Conservation (phyloP, 2,329 filamentous ascomycete genomes). For the Fusarium ramigenum region DNA sequence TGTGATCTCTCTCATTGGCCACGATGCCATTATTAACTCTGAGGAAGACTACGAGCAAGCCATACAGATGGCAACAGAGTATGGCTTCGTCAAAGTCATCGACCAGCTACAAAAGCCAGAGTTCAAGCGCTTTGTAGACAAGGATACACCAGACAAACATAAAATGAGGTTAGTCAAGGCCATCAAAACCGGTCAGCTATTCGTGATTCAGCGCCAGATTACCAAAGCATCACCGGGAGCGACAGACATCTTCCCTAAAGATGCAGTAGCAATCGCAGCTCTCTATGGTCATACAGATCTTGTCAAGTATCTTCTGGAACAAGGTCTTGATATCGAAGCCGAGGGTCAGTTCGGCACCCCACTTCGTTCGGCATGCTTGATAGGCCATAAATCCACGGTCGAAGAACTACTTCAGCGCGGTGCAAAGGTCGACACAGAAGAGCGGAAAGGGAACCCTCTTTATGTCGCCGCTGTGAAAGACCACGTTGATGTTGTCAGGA, state of each 20-base stretch:
- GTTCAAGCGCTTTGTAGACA: background rate
- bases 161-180: background rate
- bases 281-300: background rate
- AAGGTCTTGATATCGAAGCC: constrained; percentile 2
- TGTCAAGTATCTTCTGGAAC: background rate
- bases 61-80: background rate
- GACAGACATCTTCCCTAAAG: background rate
- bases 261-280: constrained; percentile 1
- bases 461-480: constrained; percentile 6
- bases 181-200: background rate
- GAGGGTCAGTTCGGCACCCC: constrained; percentile 19
- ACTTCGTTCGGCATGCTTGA: background rate
- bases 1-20: background rate
- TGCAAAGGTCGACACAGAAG: background rate
- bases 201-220: background rate
- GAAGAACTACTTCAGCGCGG: constrained; percentile 2
- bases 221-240: fast-evolving
- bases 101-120: background rate
- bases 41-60: background rate
- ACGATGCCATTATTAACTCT: background rate
- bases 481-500: background rate
- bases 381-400: background rate
- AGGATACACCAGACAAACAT: background rate
- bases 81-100: background rate
- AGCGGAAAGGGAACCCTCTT: background rate